Evolutionary conservation across 192 early-diverging fungal species (phyloP), one percentile per base, ranked within the genome.

Genomic region (Podila epigama): DNA sequence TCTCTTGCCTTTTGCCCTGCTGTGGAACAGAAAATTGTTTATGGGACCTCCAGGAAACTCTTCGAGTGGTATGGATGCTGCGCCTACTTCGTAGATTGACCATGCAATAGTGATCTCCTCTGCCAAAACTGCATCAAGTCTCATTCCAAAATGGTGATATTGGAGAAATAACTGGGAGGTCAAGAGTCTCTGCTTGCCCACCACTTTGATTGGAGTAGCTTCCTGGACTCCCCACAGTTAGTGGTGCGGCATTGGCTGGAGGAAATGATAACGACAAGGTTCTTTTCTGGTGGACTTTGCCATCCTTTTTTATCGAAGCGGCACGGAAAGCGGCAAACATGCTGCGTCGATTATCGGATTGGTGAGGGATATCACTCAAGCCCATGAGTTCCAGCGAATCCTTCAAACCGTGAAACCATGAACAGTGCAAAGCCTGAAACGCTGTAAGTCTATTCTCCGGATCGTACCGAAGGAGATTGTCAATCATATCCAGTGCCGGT

Each of bases 371-470:
- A 22, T 77, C 73, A 5, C 61, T 68, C 32, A 77, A 25, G 37
- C 32, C 22, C 51, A 35, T 63, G 60, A 77, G 35, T 9, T 64
- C 73, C 5, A 58, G 54, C 5, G 63, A 22, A 32, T 68, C 73
- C 16, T 65, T 60, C 27, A 64, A 16, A 29, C 64, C 60, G 13
- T 53, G 60, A 61, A 93, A 93, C 82, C 88, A 92, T 1, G 83
- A 83, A 56, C 87, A 82, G 35, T 73, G 66, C 51, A 97, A 68
- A 0, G 91, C 87, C n/a, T 95, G 91, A 18, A 80, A 72, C 0
- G 95, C 94, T 0, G 92, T 92, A 5, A 92, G 87, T 28, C 96
- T 81, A 34, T 82, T 79, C 29, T 81, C 83, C 22, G 96, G 96
- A 56, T 96, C 93, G 55, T 95, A 94, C 36, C 85, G 84, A 25